A percentile compares a stretch with the other conserved stretches of the same genome.
Conservation (phyloP, 768 basidiomycete genomes). For the Omphalotus guepiniiformis region DNA sequence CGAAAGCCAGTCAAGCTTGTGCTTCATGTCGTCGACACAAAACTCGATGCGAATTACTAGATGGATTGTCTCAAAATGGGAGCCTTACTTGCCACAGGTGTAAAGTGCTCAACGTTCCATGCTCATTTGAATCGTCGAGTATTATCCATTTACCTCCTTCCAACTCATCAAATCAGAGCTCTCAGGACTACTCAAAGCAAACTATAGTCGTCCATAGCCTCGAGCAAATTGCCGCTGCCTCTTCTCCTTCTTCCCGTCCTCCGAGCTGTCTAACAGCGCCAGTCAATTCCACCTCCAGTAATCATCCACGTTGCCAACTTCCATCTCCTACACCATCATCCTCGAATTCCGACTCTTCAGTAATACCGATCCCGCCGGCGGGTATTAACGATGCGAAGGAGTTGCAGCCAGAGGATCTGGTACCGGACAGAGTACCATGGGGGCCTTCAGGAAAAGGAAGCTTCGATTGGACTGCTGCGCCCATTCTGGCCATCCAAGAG, state of each 20-base stretch:
- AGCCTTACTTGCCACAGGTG: constrained; percentile 43
- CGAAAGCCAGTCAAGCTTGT: constrained; percentile 43
- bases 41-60: constrained; percentile 48
- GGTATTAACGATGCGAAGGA: constrained; percentile 18
- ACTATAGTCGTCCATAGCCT: not conserved
- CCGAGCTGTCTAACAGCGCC: no score
- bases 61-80: constrained; percentile 25
- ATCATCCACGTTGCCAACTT: not conserved
- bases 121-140: constrained; percentile 39
- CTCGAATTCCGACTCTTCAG: not conserved
- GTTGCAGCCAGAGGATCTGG: constrained; percentile 29
- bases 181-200: not conserved
- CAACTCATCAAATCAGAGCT: constrained; percentile 3
- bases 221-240: not conserved
- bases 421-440: constrained; percentile 33
- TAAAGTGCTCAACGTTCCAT: constrained; percentile 41
- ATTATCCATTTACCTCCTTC: constrained; percentile 19
- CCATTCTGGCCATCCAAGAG: constrained; percentile 43
- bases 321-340: constrained; percentile 4
- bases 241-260: constrained; percentile 7
- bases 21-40: constrained; percentile 44
- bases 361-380: constrained; percentile 12
- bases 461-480: constrained; percentile 40
- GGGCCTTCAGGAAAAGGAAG: constrained; percentile 33
- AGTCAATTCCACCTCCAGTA: not conserved